Conservation (phyloP, 371 early-diverging fungal species). For the Apophysomyces variabilis region DNA sequence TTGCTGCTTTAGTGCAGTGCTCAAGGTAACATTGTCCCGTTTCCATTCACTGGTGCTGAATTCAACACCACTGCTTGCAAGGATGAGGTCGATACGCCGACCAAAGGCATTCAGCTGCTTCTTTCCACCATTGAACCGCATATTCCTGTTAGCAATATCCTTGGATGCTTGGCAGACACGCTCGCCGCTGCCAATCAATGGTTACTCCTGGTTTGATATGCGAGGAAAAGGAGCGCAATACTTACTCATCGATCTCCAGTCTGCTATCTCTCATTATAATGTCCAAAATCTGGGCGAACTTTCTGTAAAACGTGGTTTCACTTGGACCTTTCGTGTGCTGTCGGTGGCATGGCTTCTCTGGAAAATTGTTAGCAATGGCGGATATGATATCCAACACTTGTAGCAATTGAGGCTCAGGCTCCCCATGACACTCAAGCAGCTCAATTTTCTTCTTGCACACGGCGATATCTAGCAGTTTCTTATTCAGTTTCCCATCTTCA, state of each 20-base stretch:
- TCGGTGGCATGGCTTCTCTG: background rate
- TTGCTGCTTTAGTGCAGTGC: conserved; percentile 10
- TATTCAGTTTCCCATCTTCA: too few species aligned
- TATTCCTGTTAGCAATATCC: conserved; percentile 1
- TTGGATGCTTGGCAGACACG: conserved; percentile 14
- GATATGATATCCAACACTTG: conserved; percentile 10
- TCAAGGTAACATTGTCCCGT: background rate
- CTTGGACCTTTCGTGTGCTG: background rate
- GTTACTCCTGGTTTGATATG: background rate
- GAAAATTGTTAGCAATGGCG: conserved; percentile 6
- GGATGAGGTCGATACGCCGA: conserved; percentile 7
- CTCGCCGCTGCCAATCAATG: conserved; percentile 8
- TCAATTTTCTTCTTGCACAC: too few species aligned
- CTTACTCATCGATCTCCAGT: conserved; percentile 12
- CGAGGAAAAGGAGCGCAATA: background rate
- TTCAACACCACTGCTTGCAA: background rate
- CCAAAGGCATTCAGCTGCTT: background rate
- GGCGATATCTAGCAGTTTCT: too few species aligned
- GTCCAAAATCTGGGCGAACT: conserved; percentile 9
- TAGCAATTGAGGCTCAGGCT: background rate
- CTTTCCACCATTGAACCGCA: conserved; percentile 6
- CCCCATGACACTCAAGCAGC: background rate
- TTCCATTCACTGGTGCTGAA: conserved; percentile 15
- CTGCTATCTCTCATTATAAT: conserved; percentile 4
- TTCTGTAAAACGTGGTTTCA: conserved; percentile 13